phyloP scores from a whole-genome alignment of 257 asterid species.

The Nyctanthes arbortristis region DNA sequence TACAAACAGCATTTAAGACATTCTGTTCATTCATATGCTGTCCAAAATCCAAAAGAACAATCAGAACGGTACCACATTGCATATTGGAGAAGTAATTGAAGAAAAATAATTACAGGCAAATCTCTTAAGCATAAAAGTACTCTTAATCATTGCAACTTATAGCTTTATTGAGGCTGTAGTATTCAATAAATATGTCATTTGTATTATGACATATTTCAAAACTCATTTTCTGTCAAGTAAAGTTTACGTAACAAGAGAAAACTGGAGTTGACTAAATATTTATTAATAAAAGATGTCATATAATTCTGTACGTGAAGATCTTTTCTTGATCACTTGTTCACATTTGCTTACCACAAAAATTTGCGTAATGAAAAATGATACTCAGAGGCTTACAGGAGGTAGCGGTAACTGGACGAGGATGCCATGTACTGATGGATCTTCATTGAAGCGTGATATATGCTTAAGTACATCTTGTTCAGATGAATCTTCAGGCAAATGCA shows the following conservation, averaged over 20 bases:
- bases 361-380: not conserved
- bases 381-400: constrained; percentile 65
- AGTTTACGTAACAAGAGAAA: not conserved
- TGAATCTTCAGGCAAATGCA: constrained; percentile 63
- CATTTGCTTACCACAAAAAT: constrained; percentile 3
- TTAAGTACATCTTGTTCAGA: constrained; percentile 78
- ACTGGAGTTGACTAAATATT: not conserved
- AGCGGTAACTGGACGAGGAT: constrained; percentile 96
- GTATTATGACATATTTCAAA: not conserved
- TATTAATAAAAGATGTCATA: not conserved
- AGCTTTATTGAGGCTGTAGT: no score
- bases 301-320: not conserved
- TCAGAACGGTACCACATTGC: constrained; percentile 13
- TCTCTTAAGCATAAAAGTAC: no score
- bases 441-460: constrained; percentile 62
- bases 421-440: constrained; percentile 83
- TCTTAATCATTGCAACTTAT: not conserved
- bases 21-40: constrained; percentile 91
- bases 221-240: not conserved
- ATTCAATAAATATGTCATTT: no score
- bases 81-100: not conserved
- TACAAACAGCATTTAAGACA: constrained; percentile 71
- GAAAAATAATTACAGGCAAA: not conserved
- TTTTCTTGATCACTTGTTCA: not conserved
- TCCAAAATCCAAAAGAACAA: constrained; percentile 21